Percentiles rank a stretch among this genome's conserved stretches.
Evolutionary conservation across 805 yeast genomes (phyloP).

Genomic region (Monosporozyma solicola): DNA sequence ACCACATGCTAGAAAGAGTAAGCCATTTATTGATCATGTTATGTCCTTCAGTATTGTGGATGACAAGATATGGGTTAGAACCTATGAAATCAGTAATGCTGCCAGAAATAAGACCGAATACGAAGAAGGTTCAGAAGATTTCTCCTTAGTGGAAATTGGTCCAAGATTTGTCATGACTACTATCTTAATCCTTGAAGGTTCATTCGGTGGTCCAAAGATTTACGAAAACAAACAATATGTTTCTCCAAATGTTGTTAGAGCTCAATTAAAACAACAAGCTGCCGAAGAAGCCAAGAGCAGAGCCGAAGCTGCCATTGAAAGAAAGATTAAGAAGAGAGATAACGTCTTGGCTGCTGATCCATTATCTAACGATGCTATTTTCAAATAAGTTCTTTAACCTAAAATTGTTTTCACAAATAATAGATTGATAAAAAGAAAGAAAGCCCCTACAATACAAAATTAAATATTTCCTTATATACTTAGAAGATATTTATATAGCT

Average conservation of each 20-base stretch:
- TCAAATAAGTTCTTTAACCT: conserved; percentile 35
- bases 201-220: conserved; percentile 95
- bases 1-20: conserved; percentile 80
- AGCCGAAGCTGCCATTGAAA: conserved; percentile 66
- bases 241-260: conserved; percentile 90
- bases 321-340: conserved; percentile 69
- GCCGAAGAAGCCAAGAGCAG: conserved; percentile 74
- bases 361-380: conserved; percentile 65
- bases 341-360: conserved; percentile 74
- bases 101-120: conserved; percentile 45
- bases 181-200: conserved; percentile 87
- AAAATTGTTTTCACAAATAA: background rate
- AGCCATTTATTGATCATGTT: conserved; percentile 94
- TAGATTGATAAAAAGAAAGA: background rate
- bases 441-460: background rate
- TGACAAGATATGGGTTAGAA: conserved; percentile 90
- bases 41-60: conserved; percentile 89
- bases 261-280: conserved; percentile 71
- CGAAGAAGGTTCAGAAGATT: conserved; percentile 44
- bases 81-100: conserved; percentile 74
- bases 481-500: background rate
- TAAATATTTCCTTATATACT: background rate
- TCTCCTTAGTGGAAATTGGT: conserved; percentile 87
- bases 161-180: conserved; percentile 92
- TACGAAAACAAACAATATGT: conserved; percentile 95